Conservation (phyloP, 441 rosid species). For the Rhodomyrtus psidioides region DNA sequence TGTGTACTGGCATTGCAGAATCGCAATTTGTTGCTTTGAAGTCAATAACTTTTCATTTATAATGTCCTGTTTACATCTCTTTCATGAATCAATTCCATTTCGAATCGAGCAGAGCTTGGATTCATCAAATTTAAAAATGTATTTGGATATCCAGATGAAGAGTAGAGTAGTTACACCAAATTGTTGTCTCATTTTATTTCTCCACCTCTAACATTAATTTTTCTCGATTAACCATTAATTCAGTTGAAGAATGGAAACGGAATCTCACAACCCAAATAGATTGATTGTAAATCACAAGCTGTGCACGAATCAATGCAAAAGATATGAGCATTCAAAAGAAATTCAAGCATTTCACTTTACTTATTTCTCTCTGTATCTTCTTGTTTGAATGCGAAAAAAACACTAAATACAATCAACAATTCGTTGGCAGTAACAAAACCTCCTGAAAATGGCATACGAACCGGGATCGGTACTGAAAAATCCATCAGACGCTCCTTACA, state of each 20-base stretch:
- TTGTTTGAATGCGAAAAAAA: neutral
- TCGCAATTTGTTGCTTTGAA: neutral
- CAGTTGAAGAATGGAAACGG: neutral
- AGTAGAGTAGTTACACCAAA: neutral
- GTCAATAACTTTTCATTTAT: neutral
- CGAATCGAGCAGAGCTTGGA: neutral
- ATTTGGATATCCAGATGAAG: neutral
- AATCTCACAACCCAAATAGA: neutral
- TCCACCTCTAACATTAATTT: neutral
- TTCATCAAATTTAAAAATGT: neutral
- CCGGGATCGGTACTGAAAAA: neutral
- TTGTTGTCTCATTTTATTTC: neutral
- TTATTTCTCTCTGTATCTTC: neutral
- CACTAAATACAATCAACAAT: neutral
- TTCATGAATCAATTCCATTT: neutral
- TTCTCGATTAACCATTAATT: neutral
- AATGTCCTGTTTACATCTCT: neutral
- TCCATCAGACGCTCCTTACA: neutral
- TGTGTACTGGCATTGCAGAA: neutral
- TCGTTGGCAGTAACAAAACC: neutral
- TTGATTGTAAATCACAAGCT: neutral
- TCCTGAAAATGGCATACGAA: neutral
- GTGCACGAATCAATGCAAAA: neutral
- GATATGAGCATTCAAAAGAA: neutral
- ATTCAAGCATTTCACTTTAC: neutral